Percentiles rank a stretch among this genome's conserved stretches.
phyloP scores from a whole-genome alignment of 1,284 basidiomycete genomes.

The Marasmius sp. region DNA sequence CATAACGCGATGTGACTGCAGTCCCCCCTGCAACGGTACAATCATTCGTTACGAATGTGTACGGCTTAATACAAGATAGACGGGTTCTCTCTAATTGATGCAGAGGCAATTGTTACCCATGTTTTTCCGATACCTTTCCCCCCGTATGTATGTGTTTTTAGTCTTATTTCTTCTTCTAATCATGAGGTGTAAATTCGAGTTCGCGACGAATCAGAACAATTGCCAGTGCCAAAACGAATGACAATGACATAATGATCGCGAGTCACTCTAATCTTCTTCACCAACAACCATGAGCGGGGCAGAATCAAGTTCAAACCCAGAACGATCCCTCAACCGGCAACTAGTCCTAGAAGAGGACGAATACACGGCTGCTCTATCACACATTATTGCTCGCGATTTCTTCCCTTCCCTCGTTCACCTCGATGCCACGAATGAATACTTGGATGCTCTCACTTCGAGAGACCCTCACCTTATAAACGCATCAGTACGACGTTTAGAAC shows the following conservation, averaged over 20 bases:
- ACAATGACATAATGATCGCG: not conserved
- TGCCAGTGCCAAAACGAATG: too few relatives aligned
- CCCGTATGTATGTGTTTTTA: not conserved
- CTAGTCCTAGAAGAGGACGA: conserved; percentile 91
- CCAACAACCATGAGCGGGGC: conserved; percentile 18
- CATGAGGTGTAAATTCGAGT: too few relatives aligned
- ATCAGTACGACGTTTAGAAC: conserved; percentile 72
- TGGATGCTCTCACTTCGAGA: conserved; percentile 72
- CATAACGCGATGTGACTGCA: not conserved
- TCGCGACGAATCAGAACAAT: too few relatives aligned
- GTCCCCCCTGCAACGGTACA: not conserved
- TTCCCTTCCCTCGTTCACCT: conserved; percentile 90
- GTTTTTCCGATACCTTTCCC: not conserved
- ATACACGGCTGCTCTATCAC: conserved; percentile 89
- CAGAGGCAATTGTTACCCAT: not conserved
- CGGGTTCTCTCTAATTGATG: not conserved
- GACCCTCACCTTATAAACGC: conserved; percentile 74
- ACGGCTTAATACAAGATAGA: not conserved
- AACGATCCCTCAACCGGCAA: conserved; percentile 70
- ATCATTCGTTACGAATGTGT: too few relatives aligned
- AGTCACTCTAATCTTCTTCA: not conserved
- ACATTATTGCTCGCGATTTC: conserved; percentile 96
- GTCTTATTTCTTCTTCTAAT: not conserved
- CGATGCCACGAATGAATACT: conserved; percentile 83
- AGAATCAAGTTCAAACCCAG: conserved; percentile 17